Base-by-base conservation (phyloP, 768 basidiomycete species). In the Melanogaster broomeanus region DNA sequence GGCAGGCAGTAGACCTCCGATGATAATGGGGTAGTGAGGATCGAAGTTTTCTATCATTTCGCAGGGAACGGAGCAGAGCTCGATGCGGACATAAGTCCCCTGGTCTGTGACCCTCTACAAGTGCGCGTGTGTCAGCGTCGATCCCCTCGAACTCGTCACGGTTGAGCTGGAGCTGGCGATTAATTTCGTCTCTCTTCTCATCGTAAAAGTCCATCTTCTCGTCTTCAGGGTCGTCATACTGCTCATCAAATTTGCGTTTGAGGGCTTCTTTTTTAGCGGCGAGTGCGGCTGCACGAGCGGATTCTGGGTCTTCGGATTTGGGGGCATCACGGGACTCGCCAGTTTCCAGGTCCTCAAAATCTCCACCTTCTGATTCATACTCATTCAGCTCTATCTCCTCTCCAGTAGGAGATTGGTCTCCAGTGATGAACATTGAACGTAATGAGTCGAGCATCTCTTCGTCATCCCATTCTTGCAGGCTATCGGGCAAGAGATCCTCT, bases 31-130 rank as follows among this genome's bases (percentile, higher is more conserved):
- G 61, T 88, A 94, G 8, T 79, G 72, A 2, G 96, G 91, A 65
- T 98, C 88, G 68, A 99, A 99, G 72, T 98, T 76, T 59, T 93
- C 88, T 44, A 97, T 78, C 74, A 99, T 80, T 70, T 98, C 95
- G 74, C 84, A 87, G 0, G 97, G 95, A 8, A 97, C 90, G 52
- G 82, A 73, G 15, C 72, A 65, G 35, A 99, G 81, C 70, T 98
- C 95, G 48, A 99, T 80, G 40, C 97, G 93, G 35, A 99, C 87
- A 67, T 98, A 98, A 18, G 85, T 75, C 15, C n/a, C 97, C 96
- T 0, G 97, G 90, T 21, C 87, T 81, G 70, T 87, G 88, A 10
- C 97, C 97, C 67, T 98, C 95, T 35, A 98, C 86, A 44, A 90
- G 78, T 1, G 85, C 81, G 21, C 96, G 85, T 8, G 88, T 74